Evolutionary conservation across 768 basidiomycete species (phyloP), one percentile per base, ranked within the genome.

Genomic region (Tylopilus plumbeoviolaceoides): DNA sequence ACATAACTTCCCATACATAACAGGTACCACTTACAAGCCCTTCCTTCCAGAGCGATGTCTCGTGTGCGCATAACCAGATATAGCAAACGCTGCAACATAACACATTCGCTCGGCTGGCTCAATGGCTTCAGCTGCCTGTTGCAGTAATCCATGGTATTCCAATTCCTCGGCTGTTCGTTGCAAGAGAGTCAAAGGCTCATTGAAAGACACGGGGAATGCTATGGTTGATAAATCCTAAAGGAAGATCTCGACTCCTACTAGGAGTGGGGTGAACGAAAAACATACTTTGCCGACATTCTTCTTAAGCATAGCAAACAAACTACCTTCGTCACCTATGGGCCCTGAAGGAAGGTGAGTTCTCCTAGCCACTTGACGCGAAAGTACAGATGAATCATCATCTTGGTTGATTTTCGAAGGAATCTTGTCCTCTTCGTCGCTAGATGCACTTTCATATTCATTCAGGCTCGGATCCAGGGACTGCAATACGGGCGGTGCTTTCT

Each of bases 281-380:
- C 67, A 18, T 47, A 89, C 91, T 76, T 91, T 92, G 48, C 91
- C 91, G 44, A 93, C 85, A 61, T 90, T 93, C 72, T 91, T 92
- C 73, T 91, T 91, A 43, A 94, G 70, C 30, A 93, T 83, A 1
- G 85, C 72, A 61, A 92, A 90, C 33, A 93, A 71, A 63, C 89
- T 91, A 10, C 89, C 88, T 70, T 93, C 89, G 48, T 92, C 90
- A 4, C 79, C 81, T 21, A 79, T 73, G 15, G 81, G 75, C 7
- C 76, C 75, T 18, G 80, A 78, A 17, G 89, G 87, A 44, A 90
- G 71, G 38, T 71, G 72, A 3, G 78, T 80, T 56, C 89, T 75
- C 53, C 81, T 75, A 9, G 70, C 60, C 9, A 83, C 66, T 45
- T 72, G 71, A 36, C 31, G 57, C 31, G 55, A 47, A 23, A 51